Evolutionary conservation across 768 basidiomycete species (phyloP), one percentile per base, ranked within the genome.

Genomic region (Cystobasidium onofrii): DNA sequence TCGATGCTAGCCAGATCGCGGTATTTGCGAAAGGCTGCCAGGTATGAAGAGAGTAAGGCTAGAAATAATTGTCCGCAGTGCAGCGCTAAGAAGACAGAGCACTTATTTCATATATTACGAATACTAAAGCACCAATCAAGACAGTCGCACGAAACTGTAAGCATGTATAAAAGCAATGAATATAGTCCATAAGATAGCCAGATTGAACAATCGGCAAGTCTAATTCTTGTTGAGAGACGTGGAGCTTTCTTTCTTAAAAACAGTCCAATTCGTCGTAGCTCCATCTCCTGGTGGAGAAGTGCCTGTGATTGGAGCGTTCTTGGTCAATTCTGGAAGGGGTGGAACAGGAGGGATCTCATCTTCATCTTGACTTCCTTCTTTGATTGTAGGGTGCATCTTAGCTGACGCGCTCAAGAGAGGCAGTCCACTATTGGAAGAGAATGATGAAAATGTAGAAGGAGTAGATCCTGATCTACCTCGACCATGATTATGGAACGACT

Each of bases 391-490:
- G 39, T 27, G 63, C 39, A 39, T 39, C 43, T 41, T 39, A 18
- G 63, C 63, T 64, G 36, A 64, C 23, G 9, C 36, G 29, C 33
- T 36, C 25, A 60, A 34, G 6, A 60, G 33, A 60, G 29, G 29
- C 57, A 60, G 3, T 29, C 57, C 57, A 23, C 65, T 50, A n/a
- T 36, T 67, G 7, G 65, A 67, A 33, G 44, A 50, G 65, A 33
- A 46, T 7, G 44, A 33, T 9, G 65, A 67, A 29, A 50, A 67
- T 20, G 65, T 67, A 18, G 69, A 71, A 39, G 69, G 69, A 10
- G 69, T 71, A 27, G 69, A 71, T 4, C 69, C 69, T 10, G 69
- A 71, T 31, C 69, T 71, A 31, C 55, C 55, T n/a, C 69, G n/a
- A 29, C 43, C 36, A 20, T 52, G 39, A 20, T 43, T 36, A 18